Evolutionary conservation across 2,329 filamentous ascomycete genomes (phyloP), one percentile per base, ranked within the genome.

Genomic region (Venturia asperata): DNA sequence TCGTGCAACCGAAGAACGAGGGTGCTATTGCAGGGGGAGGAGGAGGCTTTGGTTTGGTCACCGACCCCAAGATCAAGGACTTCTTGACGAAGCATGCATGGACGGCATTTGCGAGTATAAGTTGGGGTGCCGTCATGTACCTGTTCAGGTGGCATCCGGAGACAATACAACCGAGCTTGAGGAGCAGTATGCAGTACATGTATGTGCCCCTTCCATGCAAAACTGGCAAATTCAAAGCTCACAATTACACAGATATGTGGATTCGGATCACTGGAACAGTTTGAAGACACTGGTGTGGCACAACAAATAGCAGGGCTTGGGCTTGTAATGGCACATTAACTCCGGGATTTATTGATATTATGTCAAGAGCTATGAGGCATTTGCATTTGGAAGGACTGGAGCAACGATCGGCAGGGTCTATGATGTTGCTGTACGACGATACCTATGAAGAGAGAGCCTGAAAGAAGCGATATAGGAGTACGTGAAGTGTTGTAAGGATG

Each of bases 141-240:
- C 78, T 99, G 67, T 99, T 97, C 81, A 85, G 90, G 71, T 90
- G 89, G 84, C 87, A 97, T 79, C 92, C 94, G 5, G 91, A 95
- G 71, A 91, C 90, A 65, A 83, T 99, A 74, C 94, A 97, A 82
- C 86, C 87, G 67, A 97, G 92, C 76, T 78, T 99, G 81, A 85
- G 91, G 75, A 92, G 87, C 78, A 97, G 92, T 80, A 99, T 99
- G 94, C 90, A 86, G 71, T 99, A 99, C 74, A 96, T 99, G 81
- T 99, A 93, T 73, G 85, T 82, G 45, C 55, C 65, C 5, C 47
- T 15, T 63, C 49, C 58, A 43, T 15, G 39, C 24, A 34, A 37
- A 24, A 27, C 19, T 61, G 30, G 63, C 64, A 60, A 61, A 10
- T 27, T 13, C 9, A 11, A 27, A 24, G 69, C 70, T 73, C 65